Evolutionary conservation across 495 filamentous ascomycete genomes (phyloP).

Genomic region (Rostrohypoxylon terebratum): DNA sequence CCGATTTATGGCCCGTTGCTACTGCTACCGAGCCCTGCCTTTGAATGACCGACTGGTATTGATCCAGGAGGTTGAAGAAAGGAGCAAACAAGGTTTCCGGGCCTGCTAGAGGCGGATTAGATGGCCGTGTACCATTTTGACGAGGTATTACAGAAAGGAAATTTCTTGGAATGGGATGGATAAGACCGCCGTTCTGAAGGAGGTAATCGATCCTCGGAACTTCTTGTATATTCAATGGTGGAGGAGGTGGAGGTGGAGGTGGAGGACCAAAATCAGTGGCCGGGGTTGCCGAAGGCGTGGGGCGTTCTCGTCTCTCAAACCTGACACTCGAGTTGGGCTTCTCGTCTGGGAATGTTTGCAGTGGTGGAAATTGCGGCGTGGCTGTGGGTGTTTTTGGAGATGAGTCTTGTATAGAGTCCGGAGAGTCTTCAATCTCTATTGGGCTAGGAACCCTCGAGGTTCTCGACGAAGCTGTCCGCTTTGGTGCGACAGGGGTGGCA

Average conservation of each 20-base stretch:
- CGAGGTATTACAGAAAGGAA: slow-evolving; percentile 69
- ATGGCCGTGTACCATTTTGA: slow-evolving; percentile 60
- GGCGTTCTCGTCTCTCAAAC: slow-evolving; percentile 44
- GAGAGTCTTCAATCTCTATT: slow-evolving; percentile 57
- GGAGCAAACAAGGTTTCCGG: slow-evolving; percentile 80
- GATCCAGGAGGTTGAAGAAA: slow-evolving; percentile 82
- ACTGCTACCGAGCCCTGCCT: slow-evolving; percentile 92
- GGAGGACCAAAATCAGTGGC: slow-evolving; percentile 67
- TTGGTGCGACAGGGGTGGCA: slow-evolving; percentile 74
- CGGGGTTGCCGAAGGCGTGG: slow-evolving; percentile 55
- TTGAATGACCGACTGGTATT: slow-evolving; percentile 82
- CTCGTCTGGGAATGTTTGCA: slow-evolving; percentile 49
- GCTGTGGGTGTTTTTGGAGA: slow-evolving; percentile 69
- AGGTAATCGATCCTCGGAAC: slow-evolving; percentile 88
- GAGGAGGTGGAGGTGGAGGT: slow-evolving; percentile 81
- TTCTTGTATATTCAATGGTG: slow-evolving; percentile 70
- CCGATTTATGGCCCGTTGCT: slow-evolving; percentile 92
- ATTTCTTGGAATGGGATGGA: slow-evolving; percentile 71
- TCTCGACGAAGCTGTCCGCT: slow-evolving; percentile 60
- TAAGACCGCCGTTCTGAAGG: slow-evolving; percentile 83
- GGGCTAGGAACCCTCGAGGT: slow-evolving; percentile 51
- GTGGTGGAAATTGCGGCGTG: slow-evolving; percentile 62
- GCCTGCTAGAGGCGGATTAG: slow-evolving; percentile 65
- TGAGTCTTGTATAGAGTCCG: slow-evolving; percentile 63
- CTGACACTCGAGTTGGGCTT: slow-evolving; percentile 48